These are phyloP conservation scores for Claviceps quebecensis DNA, from an alignment of 2,329 filamentous ascomycete species.

Conservation along the genomic window DNA sequence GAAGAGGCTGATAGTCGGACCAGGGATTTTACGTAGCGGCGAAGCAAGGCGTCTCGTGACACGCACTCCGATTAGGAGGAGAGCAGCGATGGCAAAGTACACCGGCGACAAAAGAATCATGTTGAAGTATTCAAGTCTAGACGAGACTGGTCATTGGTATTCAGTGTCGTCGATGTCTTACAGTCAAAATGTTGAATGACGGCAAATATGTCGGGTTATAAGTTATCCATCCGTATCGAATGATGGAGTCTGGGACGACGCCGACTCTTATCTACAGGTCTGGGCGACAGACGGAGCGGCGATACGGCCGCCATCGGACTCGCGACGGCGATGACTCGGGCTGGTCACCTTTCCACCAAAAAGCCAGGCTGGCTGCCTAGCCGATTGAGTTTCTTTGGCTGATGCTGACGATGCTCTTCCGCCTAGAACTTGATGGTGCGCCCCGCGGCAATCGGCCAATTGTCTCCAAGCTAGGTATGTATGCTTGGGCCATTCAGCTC, in stretches of 20 bases:
- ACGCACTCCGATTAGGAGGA: conserved; percentile 13
- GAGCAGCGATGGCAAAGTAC: conserved; percentile 12
- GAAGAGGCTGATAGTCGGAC: conserved; percentile 32
- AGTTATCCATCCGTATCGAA: neutral
- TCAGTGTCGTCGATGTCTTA: neutral
- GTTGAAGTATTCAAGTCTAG: neutral
- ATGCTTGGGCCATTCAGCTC: no score
- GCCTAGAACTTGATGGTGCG: neutral
- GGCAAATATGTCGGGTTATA: neutral
- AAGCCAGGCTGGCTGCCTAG: neutral
- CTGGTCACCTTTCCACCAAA: neutral
- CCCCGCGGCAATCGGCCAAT: neutral
- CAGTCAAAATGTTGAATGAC: neutral
- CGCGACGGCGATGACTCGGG: neutral
- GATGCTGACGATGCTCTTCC: neutral
- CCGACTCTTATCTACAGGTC: conserved; percentile 1
- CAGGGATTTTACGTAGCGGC: conserved; percentile 29
- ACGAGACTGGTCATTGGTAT: neutral
- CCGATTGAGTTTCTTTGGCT: neutral
- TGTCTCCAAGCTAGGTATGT: no score
- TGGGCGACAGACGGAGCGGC: neutral
- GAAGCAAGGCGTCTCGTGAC: conserved; percentile 17
- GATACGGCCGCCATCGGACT: neutral
- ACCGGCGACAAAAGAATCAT: conserved; percentile 16
- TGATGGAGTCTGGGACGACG: neutral